Base-by-base conservation (phyloP, 2,329 filamentous ascomycete genomes). In the Tolypocladium endophyticum region DNA sequence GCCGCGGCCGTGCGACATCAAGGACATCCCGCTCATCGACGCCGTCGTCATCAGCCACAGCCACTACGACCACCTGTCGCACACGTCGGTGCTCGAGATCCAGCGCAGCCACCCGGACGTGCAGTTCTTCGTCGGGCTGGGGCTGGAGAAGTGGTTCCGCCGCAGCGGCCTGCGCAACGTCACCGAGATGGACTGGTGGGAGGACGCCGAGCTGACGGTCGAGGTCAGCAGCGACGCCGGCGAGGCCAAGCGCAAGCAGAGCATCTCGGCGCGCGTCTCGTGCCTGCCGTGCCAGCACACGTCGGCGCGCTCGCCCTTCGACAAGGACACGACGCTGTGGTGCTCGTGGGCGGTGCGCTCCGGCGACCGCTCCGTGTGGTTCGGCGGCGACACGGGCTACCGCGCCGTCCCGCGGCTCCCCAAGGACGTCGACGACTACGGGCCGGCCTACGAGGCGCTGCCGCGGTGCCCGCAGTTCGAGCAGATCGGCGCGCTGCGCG, bases 151-250 rank as follows among this genome's bases (percentile, higher is more conserved):
- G 55, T 97, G 92, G 92, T 96, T 97, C 72, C 77, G 79, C 55
- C 76, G 79, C 4, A 80, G 79, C 33, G 90, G 90, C 1, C 83
- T 96, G 58, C 64, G 81, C 1, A 89, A 91, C 61, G 87, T 93
- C 52, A 95, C 90, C 0, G 92, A 97, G 75, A 73, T 97, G 68
- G 93, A 97, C 74, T 97, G 93, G 93, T 97, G 93, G 93, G 87
- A 96, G 66, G 87, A 90, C 63, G 81, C 85, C 7, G 86, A 93
- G 55, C 73, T 96, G n/a, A 84, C 77, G 0, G 74, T 96, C 33
- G 63, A 66, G 39, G 63, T 68, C 25, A 62, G 69, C 47, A 69
- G 74, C 4, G 61, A 63, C 11, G 66, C 70, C 25, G 43, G 20
- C 58, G 54, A 28, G 43, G 47, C 20, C 45, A 30, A 23, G 36